Evolutionary conservation across 2,329 filamentous ascomycete genomes (phyloP), one percentile per base, ranked within the genome.

Genomic region (Cladosporium sp.): DNA sequence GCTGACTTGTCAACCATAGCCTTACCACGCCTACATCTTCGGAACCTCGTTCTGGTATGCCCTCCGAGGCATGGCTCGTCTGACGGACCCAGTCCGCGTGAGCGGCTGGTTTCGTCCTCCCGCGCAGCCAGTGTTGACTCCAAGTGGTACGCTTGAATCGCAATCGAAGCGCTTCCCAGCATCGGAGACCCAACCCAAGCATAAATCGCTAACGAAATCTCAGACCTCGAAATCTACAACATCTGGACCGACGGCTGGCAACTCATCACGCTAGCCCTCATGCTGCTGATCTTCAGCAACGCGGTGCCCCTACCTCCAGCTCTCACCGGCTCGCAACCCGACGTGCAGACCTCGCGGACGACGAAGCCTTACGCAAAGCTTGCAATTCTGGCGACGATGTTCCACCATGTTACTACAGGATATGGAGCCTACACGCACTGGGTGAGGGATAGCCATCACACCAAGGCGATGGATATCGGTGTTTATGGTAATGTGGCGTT

Each of bases 221-320:
- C 60, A 71, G 70, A 73, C 58, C 69, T 73, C 48, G 71, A 73
- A 53, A 60, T 72, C 62, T 73, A 73, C 68, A 73, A 65, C 40
- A 68, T 68, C 57, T 63, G 70, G 55, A 72, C 67, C 55, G 71
- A 73, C 57, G 71, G 66, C 61, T 73, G 65, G 62, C 64, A 67
- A 42, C 69, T 73, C 20, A 56, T 72, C 34, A 64, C 70, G 22
- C 62, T 73, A 35, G 61, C 67, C 15, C 57, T 63, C 7, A 61
- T 71, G 10, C 65, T 73, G 8, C 56, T 72, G 3, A 64, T 67
- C 25, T 59, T 73, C 34, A 64, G 65, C 24, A 68, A 68, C 52
- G 69, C 67, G 12, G 64, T 71, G 15, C 65, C 69, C 2, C 60
- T 68, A 1, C 68, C 68, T 0, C 9, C 39, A 20, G n/a, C 19